These are phyloP conservation scores for Aspergillus nanangensis DNA, from an alignment of 495 filamentous ascomycete species.

Conservation along the genomic window DNA sequence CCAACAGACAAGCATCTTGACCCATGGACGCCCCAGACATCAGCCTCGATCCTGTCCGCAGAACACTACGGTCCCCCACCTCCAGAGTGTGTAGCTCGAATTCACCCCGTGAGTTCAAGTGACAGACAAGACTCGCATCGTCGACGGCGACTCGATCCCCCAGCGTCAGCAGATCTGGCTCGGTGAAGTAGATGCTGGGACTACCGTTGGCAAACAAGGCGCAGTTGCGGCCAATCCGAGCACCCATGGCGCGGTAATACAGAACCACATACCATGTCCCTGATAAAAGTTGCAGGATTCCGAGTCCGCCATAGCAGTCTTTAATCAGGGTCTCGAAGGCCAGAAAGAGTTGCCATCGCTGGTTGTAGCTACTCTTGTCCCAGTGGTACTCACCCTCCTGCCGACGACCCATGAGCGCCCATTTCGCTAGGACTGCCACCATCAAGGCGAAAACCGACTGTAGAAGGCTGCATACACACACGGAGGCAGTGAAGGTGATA, in stretches of 20 bases:
- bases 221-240: constrained; percentile 39
- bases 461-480: constrained; percentile 21
- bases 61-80: constrained; percentile 38
- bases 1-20: constrained; percentile 37
- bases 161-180: constrained; percentile 42
- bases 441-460: constrained; percentile 28
- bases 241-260: constrained; percentile 43
- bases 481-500: constrained; percentile 18
- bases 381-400: constrained; percentile 40
- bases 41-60: too few relatives aligned
- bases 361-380: constrained; percentile 40
- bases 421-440: constrained; percentile 32
- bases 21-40: too few relatives aligned
- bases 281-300: constrained; percentile 38
- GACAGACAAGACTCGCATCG: constrained; percentile 40
- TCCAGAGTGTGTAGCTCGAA: constrained; percentile 38
- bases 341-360: constrained; percentile 42
- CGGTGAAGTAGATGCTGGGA: constrained; percentile 41
- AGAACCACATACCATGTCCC: constrained; percentile 32
- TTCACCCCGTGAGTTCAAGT: constrained; percentile 42
- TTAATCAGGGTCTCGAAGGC: constrained; percentile 38
- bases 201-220: constrained; percentile 40
- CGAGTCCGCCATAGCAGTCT: constrained; percentile 34
- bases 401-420: constrained; percentile 38
- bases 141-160: constrained; percentile 43